Base-by-base conservation (phyloP, 2,329 filamentous ascomycete species). In the Pleomassaria siparia region DNA sequence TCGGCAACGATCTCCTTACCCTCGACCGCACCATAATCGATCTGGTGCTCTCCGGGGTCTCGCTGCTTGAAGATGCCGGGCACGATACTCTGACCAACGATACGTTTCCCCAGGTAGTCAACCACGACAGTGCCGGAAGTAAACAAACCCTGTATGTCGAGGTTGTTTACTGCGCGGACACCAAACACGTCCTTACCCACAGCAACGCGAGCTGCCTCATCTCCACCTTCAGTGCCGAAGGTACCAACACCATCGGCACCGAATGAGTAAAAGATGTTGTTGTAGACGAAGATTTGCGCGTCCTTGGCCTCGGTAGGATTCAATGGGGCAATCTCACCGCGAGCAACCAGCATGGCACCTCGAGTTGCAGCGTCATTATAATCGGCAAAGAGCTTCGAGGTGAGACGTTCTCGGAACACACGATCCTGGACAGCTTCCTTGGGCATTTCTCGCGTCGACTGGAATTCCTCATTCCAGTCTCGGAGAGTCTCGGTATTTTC, bases 201-300 rank as follows among this genome's bases (percentile, higher is more conserved):
- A 21, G 95, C 94, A 47, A 97, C 90, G 49, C 92, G 85, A 12
- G 94, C 94, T 56, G 94, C 94, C 74, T 99, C 94, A 58, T 99
- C 92, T 16, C 94, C 94, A 57, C 94, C 94, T 74, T 99, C 94
- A 2, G 88, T 91, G 10, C 91, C 91, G 71, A 99, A 99, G 13
- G 94, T 99, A 35, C 94, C 92, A 37, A 97, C 94, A 43, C 94
- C 95, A 70, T 99, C 94, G 36, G 94, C 92, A 53, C 94, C 94
- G 61, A 96, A 97, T 0, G 94, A 97, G 78, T 96, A 99, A 78
- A 99, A 99, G 58, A 99, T 91, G 74, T 99, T 99, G 79, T 97
- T 97, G 78, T 97, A 96, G 20, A 99, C 92, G 64, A 96, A 99
- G 56, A 99, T 99, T 71, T 99, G 94, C 3, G 94, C 94, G 70